Base-by-base conservation (phyloP, 2,329 filamentous ascomycete genomes). In the Zymoseptoria brevis region DNA sequence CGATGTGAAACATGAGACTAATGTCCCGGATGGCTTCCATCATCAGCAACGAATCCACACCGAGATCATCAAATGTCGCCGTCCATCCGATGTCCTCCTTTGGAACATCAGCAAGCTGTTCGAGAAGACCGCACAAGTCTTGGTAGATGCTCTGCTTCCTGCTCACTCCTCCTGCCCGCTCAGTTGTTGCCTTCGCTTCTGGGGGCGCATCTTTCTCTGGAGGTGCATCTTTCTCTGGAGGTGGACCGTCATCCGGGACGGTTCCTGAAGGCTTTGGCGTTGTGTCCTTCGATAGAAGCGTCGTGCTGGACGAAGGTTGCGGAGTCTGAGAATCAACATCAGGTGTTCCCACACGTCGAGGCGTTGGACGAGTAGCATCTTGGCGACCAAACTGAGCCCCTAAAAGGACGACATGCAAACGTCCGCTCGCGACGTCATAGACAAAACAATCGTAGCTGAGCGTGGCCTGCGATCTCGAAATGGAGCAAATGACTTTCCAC, bases 21-120 rank as follows among this genome's bases (percentile, higher is more conserved):
- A 69, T 53, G 8, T 69, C 66, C 22, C 48, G 48, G 1, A 64
- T n/a, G 4, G 69, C 21, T 55, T 70, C 68, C 51, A 66, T 66
- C 21, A 51, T 55, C 62, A 70, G 62, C 3, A 70, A 59, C 1
- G 68, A 70, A 54, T 70, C 68, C 16, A 68, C 56, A 1, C 68
- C 68, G 6, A 69, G 52, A 21, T 67, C 65, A 4, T 58, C 60
- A 13, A 64, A 56, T 19, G 60, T 54, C 29, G 55, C 50, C n/a
- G 29, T 45, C 13, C 51, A 54, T 19, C 7, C 41, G 7, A 60
- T 24, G 30, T 50, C 50, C 19, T 35, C 19, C 7, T 49, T 53
- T 24, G 4, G n/a, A 7, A 58, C 54, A 8, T 55, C 57, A 13
- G 57, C 57, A 26, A 58, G 41, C 19, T 58, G 52, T 35, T 58